Evolutionary conservation across 2,329 filamentous ascomycete genomes (phyloP), one percentile per base, ranked within the genome.

Genomic region (Macrophomina tecta): DNA sequence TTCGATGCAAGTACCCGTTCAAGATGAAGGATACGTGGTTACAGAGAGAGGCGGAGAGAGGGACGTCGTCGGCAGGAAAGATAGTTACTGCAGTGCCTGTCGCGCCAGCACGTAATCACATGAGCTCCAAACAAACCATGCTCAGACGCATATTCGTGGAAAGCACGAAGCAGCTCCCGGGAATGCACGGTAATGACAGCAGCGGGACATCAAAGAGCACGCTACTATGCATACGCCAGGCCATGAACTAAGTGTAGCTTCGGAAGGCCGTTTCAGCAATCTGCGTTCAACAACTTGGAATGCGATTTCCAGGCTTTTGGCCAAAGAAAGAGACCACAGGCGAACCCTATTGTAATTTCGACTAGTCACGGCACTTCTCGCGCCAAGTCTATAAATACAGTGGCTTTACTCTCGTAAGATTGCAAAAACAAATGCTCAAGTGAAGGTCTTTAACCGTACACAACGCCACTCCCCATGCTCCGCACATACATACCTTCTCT

Each of bases 101-200:
- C 5, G 16, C 49, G 30, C 49, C 49, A 53, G 49, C 36, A 53
- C 49, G 49, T 53, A 53, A 53, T 30, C 2, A 53, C 8, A 53
- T 53, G 36, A 53, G 49, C 30, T 36, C 30, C 49, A n/a, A 53
- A 53, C 30, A 30, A 53, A 53, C 36, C 49, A 53, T 53, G 49
- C 30, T 34, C 49, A 30, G 28, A 53, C 16, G 30, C 49, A 12
- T 53, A 12, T 53, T 30, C 30, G 30, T 11, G 14, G 46, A n/a
- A 9, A 14, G 28, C 28, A n/a, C 28, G 28, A n/a, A 7, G 12
- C 9, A 16, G 16, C 12, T 2, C 30, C 49, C 14, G 28, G 28
- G 30, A 34, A 53, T 53, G 28, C 8, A 9, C 30, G 30, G 11
- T 12, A 12, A 38, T 4, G 11, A 38, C 11, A 38, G 11, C 36